Percentiles rank a stretch among this genome's conserved stretches.
phyloP scores from a whole-genome alignment of 768 basidiomycete genomes.

The Cyclocybe cylindracea region DNA sequence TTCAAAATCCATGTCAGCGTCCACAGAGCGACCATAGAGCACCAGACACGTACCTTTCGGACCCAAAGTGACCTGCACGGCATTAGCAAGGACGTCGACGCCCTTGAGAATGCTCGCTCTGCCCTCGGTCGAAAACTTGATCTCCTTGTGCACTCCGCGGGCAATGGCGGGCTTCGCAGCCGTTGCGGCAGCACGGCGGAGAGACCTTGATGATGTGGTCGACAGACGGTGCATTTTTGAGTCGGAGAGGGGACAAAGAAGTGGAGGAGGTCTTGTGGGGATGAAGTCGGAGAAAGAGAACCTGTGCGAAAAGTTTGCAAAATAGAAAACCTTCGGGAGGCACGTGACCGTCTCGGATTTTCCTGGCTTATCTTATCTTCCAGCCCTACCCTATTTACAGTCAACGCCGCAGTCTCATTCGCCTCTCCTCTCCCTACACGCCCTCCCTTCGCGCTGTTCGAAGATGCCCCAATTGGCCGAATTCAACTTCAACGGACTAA shows the following conservation, averaged over 20 bases:
- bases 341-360: too few species aligned
- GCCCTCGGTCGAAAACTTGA: constrained; percentile 93
- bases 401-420: too few species aligned
- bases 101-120: constrained; percentile 90
- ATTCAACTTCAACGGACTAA: too few species aligned
- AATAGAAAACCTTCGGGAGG: not conserved
- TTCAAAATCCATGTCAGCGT: constrained; percentile 10
- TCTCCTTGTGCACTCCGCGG: constrained; percentile 91
- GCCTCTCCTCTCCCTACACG: too few species aligned
- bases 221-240: constrained; percentile 74
- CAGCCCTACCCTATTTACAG: too few species aligned
- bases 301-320: not conserved
- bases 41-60: constrained; percentile 71
- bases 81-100: constrained; percentile 94
- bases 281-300: too few species aligned
- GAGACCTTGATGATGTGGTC: constrained; percentile 60
- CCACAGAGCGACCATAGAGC: not conserved
- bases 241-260: not conserved
- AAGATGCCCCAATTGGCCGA: too few species aligned
- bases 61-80: constrained; percentile 92
- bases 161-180: constrained; percentile 50
- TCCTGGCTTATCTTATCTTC: too few species aligned
- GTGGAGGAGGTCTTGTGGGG: not conserved
- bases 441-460: too few species aligned
- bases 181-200: constrained; percentile 67